Percentiles rank a stretch among this genome's conserved stretches.
Evolutionary conservation across 352 stramenopile genomes (phyloP).

Genomic region (Blastocystis sp.): DNA sequence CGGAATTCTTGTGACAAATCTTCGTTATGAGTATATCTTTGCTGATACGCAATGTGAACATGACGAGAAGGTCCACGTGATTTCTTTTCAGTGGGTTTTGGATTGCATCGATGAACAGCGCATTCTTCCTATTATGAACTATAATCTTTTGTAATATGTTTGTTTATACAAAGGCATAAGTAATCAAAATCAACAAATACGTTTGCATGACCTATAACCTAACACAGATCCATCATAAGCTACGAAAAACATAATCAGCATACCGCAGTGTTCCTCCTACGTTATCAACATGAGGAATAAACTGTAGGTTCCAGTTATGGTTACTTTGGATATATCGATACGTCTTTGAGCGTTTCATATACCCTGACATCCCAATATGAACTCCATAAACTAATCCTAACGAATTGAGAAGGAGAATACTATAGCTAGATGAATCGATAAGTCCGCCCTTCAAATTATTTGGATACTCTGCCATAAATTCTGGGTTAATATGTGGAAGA

Average conservation of each 20-base stretch:
- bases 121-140: not conserved
- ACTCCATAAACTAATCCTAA: slow-evolving; percentile 5
- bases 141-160: not conserved
- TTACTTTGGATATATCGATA: not conserved
- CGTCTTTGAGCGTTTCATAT: not conserved
- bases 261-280: not conserved
- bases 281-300: not conserved
- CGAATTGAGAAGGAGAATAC: not conserved
- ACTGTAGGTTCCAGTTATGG: slow-evolving; percentile 14
- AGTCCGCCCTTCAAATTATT: not conserved
- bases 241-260: slow-evolving; percentile 32
- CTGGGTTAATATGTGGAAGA: not conserved
- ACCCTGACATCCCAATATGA: not conserved
- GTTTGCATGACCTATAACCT: not conserved
- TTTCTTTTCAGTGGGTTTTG: slow-evolving; percentile 14
- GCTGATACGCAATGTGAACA: not conserved
- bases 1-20: not conserved
- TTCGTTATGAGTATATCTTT: not conserved
- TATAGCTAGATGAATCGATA: not conserved
- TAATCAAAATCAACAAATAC: not conserved
- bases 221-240: not conserved
- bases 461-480: not conserved
- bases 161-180: not conserved
- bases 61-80: not conserved
- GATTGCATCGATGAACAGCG: not conserved